Evolutionary conservation across 179 eudicot species (phyloP).

Genomic region (Corrigiola litoralis): DNA sequence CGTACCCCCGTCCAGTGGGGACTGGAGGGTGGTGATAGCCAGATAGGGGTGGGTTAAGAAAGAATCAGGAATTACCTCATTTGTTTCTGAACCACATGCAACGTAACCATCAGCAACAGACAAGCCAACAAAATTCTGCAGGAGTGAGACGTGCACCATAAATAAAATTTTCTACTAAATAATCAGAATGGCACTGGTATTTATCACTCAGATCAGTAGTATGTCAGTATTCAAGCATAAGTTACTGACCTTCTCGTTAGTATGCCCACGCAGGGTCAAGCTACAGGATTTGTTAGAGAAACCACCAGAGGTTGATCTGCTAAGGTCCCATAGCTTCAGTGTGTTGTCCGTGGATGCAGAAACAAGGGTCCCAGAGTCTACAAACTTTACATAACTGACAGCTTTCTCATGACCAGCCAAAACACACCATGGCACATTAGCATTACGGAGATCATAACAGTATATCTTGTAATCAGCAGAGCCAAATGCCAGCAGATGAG

Average conservation of each 20-base stretch:
- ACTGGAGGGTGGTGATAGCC: too few species aligned
- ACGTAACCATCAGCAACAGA: conserved; percentile 93
- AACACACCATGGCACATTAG: conserved; percentile 80
- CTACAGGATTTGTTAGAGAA: conserved; percentile 63
- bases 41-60: not conserved
- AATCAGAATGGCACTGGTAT: not conserved
- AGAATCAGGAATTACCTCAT: conserved; percentile 79
- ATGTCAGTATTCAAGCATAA: conserved; percentile 7
- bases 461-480: conserved; percentile 91
- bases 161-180: not conserved
- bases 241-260: conserved; percentile 87
- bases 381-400: conserved; percentile 90
- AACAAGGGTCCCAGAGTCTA: conserved; percentile 73
- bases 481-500: conserved; percentile 77
- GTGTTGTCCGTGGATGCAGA: conserved; percentile 98
- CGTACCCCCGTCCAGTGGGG: too few species aligned
- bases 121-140: conserved; percentile 96
- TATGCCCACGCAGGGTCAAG: conserved; percentile 74
- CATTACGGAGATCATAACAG: conserved; percentile 81
- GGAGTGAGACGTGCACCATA: conserved; percentile 10
- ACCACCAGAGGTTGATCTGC: conserved; percentile 46
- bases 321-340: conserved; percentile 93
- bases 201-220: not conserved
- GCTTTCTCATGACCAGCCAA: conserved; percentile 89
- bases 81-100: conserved; percentile 94